Evolutionary conservation across 345 rosid species (phyloP), one percentile per base, ranked within the genome.

Genomic region (Moringa oleifera): DNA sequence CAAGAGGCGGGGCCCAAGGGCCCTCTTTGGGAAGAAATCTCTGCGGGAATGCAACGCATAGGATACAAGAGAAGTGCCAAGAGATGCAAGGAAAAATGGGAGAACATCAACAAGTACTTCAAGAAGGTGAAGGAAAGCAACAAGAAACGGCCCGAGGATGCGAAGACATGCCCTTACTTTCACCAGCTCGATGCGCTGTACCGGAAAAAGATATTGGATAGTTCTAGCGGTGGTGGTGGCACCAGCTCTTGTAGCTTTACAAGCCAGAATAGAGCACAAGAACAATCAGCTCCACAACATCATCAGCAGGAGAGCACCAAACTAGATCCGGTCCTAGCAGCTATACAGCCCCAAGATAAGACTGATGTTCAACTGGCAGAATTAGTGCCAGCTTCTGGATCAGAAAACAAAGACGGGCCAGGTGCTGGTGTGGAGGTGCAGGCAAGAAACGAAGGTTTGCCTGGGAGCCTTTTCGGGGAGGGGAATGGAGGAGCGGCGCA

Each of bases 1-100:
- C 87, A 86, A 70, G 90, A 86, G 56, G 72, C 75, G 56, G 93
- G 85, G 9, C 93, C 93, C 0, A 89, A 89, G 63, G 96, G 89
- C 63, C 93, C 91, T 28, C 58, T 89, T 25, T 89, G 96, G 96
- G 90, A 86, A 75, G 96, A 89, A 73, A 82, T 86, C 31, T 84
- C 93, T 4, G 65, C 75, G 0, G 82, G 81, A 36, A 86, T 89
- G 93, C 68, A 47, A 59, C 71, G 82, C 57, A 66, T 79, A 75
- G 97, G 97, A 0, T 87, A 85, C 77, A 83, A 79, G 24, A 70
- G 97, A 45, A 85, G 58, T 63, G 69, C 97, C 1, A 90, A 90
- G 58, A 71, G 95, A 71, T 90, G 97, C 71, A 90, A 90, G 68
- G 95, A 90, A 73, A 90, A 90, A 67, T 90, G 97, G 97, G 97